phyloP scores from a whole-genome alignment of 2,329 filamentous ascomycete species.

The Boeremia lycopersici region DNA sequence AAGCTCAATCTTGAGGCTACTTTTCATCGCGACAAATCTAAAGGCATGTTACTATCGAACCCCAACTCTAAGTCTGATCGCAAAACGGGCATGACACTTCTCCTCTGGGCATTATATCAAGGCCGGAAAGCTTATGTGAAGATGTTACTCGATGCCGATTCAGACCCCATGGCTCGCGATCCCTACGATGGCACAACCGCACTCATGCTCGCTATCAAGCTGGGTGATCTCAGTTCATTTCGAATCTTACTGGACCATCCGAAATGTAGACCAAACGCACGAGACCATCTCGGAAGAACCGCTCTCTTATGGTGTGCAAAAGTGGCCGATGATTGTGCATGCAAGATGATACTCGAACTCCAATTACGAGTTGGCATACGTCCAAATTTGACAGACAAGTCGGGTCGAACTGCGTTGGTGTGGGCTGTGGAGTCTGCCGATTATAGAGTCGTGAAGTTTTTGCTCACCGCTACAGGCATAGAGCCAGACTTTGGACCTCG shows the following conservation, averaged over 20 bases:
- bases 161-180: neutral
- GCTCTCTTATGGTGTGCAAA: neutral
- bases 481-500: neutral
- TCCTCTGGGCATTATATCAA: neutral
- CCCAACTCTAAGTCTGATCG: no score
- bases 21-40: no score
- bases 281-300: neutral
- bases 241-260: neutral
- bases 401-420: neutral
- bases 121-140: neutral
- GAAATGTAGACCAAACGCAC: neutral
- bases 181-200: neutral
- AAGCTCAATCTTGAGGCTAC: neutral
- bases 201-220: neutral
- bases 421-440: neutral
- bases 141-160: neutral
- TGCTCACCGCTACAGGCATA: neutral
- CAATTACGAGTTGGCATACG: neutral
- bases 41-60: no score
- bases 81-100: neutral
- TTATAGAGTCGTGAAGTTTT: neutral
- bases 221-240: neutral
- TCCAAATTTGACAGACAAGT: neutral
- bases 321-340: neutral
- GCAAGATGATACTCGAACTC: neutral